Evolutionary conservation across 2,329 filamentous ascomycete genomes (phyloP).

Genomic region (Colletotrichum falcatum): DNA sequence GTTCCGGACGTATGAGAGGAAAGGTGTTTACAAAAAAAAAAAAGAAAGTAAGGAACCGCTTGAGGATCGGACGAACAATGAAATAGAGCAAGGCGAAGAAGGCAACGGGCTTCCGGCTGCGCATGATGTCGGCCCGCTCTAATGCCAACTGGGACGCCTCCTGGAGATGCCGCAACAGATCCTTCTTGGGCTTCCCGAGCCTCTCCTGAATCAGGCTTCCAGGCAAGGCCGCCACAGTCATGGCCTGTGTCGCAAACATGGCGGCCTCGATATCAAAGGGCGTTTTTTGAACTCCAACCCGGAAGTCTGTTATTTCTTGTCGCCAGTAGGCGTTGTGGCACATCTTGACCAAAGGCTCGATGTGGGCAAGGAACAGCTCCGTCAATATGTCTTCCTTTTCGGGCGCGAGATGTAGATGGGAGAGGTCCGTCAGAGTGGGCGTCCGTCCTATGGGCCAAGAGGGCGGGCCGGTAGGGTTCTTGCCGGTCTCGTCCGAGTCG

Average conservation of each 20-base stretch:
- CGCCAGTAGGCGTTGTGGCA: constrained; percentile 32
- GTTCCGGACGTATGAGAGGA: neutral
- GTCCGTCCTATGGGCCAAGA: constrained; percentile 32
- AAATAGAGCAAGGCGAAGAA: constrained; percentile 33
- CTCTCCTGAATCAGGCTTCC: constrained; percentile 16
- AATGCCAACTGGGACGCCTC: constrained; percentile 28
- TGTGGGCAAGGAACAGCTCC: constrained; percentile 30
- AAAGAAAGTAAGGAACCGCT: neutral
- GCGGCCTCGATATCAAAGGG: constrained; percentile 29
- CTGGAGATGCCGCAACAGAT: constrained; percentile 30
- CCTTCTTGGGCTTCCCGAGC: constrained; percentile 18
- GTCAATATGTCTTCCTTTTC: constrained; percentile 36
- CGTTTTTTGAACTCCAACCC: constrained; percentile 32
- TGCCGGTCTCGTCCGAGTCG: constrained; percentile 30
- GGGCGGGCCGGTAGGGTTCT: constrained; percentile 24
- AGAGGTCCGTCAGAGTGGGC: constrained; percentile 22
- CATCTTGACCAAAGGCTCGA: constrained; percentile 35
- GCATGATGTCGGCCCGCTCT: constrained; percentile 33
- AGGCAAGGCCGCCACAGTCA: constrained; percentile 37
- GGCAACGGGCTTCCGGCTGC: constrained; percentile 29
- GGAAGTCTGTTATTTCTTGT: constrained; percentile 38
- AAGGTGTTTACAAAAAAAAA: neutral
- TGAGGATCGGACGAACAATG: constrained; percentile 22
- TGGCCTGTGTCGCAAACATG: constrained; percentile 35
- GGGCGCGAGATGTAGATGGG: constrained; percentile 27